Evolutionary conservation across 805 yeast species (phyloP).

Genomic region (Saccharomycopsis capsularis): DNA sequence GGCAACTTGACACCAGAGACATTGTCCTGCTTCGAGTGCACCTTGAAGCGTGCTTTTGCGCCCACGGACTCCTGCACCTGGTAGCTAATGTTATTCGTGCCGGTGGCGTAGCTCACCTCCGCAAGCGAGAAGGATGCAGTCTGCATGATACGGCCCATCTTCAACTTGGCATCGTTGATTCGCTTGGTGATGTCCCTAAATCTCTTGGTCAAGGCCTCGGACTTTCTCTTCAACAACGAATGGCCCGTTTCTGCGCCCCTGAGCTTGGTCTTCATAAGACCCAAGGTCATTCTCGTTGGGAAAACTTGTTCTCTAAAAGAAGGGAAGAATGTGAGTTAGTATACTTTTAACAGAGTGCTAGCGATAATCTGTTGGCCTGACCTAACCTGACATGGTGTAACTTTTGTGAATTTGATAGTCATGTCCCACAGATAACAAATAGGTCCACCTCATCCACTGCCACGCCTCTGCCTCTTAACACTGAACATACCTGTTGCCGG

Average conservation of each 20-base stretch:
- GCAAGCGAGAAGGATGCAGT: slow-evolving; percentile 96
- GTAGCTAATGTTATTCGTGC: slow-evolving; percentile 80
- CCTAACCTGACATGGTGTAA: too few relatives aligned
- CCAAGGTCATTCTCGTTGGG: slow-evolving; percentile 96
- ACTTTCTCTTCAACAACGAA: slow-evolving; percentile 84
- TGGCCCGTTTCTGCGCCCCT: slow-evolving; percentile 98
- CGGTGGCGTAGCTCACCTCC: slow-evolving; percentile 95
- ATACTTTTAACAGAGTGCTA: background rate
- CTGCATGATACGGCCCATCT: slow-evolving; percentile 98
- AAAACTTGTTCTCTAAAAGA: slow-evolving; percentile 79
- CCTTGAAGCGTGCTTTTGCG: slow-evolving; percentile 75
- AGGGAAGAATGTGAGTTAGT: too few relatives aligned
- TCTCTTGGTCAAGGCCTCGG: slow-evolving; percentile 93
- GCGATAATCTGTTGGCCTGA: too few relatives aligned
- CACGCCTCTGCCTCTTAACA: too few relatives aligned
- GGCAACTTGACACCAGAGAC: slow-evolving; percentile 95
- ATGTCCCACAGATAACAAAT: too few relatives aligned
- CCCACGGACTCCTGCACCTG: slow-evolving; percentile 94
- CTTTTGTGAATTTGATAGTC: background rate
- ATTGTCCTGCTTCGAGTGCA: slow-evolving; percentile 88
- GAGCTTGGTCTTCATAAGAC: slow-evolving; percentile 88
- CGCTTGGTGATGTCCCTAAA: slow-evolving; percentile 92
- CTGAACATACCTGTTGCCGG: too few relatives aligned
- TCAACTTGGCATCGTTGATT: slow-evolving; percentile 90
- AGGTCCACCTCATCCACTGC: too few relatives aligned